Conservation (phyloP, 805 yeast genomes). For the Yamadazyma laniorum region DNA sequence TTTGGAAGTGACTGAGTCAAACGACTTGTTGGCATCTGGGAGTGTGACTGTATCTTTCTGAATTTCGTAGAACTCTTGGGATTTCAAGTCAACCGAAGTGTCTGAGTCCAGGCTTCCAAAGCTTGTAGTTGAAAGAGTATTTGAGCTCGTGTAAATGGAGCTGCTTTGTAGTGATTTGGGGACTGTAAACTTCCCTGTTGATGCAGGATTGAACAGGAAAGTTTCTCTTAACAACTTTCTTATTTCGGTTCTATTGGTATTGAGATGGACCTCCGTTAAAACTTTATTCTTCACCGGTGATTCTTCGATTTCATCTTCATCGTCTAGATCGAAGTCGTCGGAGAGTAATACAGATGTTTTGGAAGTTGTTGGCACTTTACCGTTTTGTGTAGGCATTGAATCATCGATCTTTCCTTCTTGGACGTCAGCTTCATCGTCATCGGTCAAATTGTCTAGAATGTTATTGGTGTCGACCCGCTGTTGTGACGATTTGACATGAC, state of each 20-base stretch:
- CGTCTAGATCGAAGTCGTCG: constrained; percentile 22
- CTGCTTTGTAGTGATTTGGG: neutral
- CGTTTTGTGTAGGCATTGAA: neutral
- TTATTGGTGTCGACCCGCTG: constrained; percentile 7
- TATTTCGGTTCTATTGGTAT: neutral
- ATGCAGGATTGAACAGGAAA: constrained; percentile 20
- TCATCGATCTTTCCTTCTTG: constrained; percentile 1
- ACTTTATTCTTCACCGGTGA: constrained; percentile 31
- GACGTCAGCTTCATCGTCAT: constrained; percentile 6
- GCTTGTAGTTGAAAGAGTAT: neutral
- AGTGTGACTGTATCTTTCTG: neutral
- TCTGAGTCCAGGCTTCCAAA: constrained; percentile 1
- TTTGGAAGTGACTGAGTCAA: neutral
- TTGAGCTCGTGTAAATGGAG: neutral
- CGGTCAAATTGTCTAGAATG: constrained; percentile 17
- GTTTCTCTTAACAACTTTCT: constrained; percentile 19
- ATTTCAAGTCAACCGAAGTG: constrained; percentile 2
- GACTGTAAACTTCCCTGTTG: neutral
- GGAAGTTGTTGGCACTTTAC: constrained; percentile 1
- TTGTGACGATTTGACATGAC: constrained; percentile 1
- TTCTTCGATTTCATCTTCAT: constrained; percentile 40
- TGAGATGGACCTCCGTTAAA: neutral
- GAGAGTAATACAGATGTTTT: neutral
- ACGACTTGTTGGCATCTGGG: neutral
- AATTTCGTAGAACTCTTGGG: constrained; percentile 2